Evolutionary conservation across 2,329 filamentous ascomycete species (phyloP), one percentile per base, ranked within the genome.

Genomic region (Neonectria hederae): DNA sequence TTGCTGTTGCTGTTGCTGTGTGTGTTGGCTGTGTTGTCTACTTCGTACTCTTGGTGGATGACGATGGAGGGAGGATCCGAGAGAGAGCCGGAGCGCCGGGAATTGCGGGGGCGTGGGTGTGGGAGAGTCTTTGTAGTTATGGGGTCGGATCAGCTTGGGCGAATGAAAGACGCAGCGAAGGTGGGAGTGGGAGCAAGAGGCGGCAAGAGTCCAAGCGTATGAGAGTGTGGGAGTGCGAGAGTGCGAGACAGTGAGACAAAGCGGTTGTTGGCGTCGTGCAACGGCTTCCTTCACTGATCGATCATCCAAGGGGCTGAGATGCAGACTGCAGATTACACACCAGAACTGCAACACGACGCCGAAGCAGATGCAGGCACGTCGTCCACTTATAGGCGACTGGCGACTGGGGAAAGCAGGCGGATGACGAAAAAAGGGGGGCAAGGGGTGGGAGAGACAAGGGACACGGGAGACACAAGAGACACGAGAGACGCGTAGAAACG

Each of bases 61-160:
- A 48, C 26, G 57, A 28, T 13, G 9, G 49, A 38, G 6, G 48
- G 28, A 17, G 4, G 48, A 35, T 4, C 28, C 17, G 17, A 35
- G 57, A 24, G 26, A 43, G 10, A 48, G 38, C 17, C 14, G 54
- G 48, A 63, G n/a, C n/a, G n/a, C n/a, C n/a, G n/a, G n/a, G n/a
- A n/a, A n/a, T n/a, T n/a, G n/a, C n/a, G n/a, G 9, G 35, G 38
- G 17, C 21, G 38, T 42, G 38, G 56, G 56, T 35, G 57, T 48
- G 22, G 28, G n/a, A 55, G 42, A 28, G 56, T 49, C 42, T 62
- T 54, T 64, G 57, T 64, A 61, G 55, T 63, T 54, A 56, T 63
- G 49, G 60, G 54, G 38, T 59, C 26, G 43, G 55, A 43, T 60
- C 51, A 38, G 28, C 43, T 48, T 42, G 56, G 40, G 35, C 45